Conservation (phyloP, 1,284 basidiomycete genomes). For the Ganoderma sp. region DNA sequence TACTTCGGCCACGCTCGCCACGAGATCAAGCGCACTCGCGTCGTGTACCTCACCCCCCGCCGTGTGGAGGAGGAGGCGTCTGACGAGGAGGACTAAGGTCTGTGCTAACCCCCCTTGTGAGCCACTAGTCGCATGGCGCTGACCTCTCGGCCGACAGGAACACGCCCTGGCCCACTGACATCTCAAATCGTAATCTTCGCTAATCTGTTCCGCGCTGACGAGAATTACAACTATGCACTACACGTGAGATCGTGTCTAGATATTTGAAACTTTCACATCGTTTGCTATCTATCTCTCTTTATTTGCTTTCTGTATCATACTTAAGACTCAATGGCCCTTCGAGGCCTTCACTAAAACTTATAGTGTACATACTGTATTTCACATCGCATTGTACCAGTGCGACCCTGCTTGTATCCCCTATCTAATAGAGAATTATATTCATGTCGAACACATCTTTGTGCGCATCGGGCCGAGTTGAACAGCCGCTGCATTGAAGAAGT, state of each 20-base stretch:
- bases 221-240: neutral
- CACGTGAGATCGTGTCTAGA: neutral
- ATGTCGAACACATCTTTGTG: neutral
- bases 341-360: neutral
- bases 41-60: constrained; percentile 39
- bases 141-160: constrained; percentile 4
- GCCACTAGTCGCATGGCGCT: neutral
- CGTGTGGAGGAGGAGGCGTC: constrained; percentile 27
- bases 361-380: constrained; percentile 6
- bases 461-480: constrained; percentile 29
- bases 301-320: constrained; percentile 6
- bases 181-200: neutral
- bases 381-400: neutral
- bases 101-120: neutral
- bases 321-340: neutral
- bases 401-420: constrained; percentile 3
- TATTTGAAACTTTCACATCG: neutral
- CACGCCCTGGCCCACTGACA: neutral
- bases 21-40: constrained; percentile 38
- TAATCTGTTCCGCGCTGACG: constrained; percentile 2
- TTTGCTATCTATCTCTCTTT: neutral
- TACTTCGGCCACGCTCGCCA: constrained; percentile 43
- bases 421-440: neutral
- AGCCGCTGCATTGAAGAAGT: constrained; percentile 9
- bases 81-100: constrained; percentile 45